Conservation (phyloP, 495 filamentous ascomycete genomes). For the Melanomma pulvis-pyrius region DNA sequence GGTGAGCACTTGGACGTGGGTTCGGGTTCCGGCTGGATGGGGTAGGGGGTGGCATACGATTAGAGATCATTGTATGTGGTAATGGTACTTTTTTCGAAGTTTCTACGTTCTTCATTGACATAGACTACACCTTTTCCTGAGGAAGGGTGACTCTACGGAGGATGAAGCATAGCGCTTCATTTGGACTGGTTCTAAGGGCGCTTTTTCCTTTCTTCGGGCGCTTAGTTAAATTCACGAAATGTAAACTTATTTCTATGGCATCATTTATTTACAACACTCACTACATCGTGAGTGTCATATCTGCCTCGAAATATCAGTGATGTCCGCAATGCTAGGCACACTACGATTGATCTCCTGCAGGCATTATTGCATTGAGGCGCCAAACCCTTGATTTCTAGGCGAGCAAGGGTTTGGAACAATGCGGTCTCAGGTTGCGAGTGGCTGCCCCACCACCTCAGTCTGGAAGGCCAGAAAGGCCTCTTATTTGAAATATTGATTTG, state of each 20-base stretch:
- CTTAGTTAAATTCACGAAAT: constrained; percentile 29
- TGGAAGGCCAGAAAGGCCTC: background rate
- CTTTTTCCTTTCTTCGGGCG: constrained; percentile 27
- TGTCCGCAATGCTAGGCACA: background rate
- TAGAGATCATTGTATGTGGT: constrained; percentile 23
- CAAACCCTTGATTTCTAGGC: background rate
- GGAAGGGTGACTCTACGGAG: constrained; percentile 29
- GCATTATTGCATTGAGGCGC: constrained; percentile 9
- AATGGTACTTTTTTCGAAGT: constrained; percentile 34
- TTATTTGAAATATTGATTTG: background rate
- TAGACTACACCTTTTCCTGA: constrained; percentile 33
- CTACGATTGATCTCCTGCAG: background rate
- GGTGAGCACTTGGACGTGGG: background rate
- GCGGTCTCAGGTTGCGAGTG: constrained; percentile 12
- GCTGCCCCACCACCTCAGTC: background rate
- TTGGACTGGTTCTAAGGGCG: constrained; percentile 36
- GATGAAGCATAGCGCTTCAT: constrained; percentile 34
- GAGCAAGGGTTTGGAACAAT: background rate
- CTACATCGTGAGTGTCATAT: background rate
- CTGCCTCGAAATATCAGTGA: background rate
- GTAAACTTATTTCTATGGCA: constrained; percentile 34
- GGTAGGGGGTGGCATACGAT: constrained; percentile 4
- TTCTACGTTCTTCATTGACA: constrained; percentile 34
- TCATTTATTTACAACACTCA: background rate
- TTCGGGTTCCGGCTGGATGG: background rate